A percentile compares a stretch with the other conserved stretches of the same genome.
Evolutionary conservation across 169 alveolate genomes (phyloP).

Genomic region (Plasmodium inui): DNA sequence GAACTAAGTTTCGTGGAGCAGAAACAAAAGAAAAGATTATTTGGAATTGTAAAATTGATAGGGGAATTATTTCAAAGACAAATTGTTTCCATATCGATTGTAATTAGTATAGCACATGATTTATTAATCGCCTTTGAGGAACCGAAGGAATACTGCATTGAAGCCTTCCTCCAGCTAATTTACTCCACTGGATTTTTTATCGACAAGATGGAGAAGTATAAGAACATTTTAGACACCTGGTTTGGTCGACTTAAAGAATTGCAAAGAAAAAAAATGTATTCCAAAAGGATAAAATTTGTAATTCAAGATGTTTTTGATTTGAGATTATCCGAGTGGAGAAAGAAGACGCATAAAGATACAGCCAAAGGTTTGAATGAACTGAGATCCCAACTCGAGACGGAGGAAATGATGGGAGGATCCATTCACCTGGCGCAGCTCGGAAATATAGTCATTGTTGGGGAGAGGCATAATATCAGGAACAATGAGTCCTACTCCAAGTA

Average conservation of each 20-base stretch:
- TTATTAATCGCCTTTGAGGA: constrained; percentile 88
- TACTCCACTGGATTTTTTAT: constrained; percentile 91
- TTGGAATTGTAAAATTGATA: constrained; percentile 92
- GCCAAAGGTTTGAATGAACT: constrained; percentile 92
- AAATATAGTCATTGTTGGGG: constrained; percentile 91
- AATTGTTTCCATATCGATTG: constrained; percentile 89
- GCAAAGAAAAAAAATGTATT: constrained; percentile 84
- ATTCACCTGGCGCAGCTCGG: constrained; percentile 93
- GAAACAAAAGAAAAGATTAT: constrained; percentile 86
- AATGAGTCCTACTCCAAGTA: constrained; percentile 86
- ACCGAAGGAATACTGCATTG: constrained; percentile 93
- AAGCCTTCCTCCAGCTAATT: constrained; percentile 90
- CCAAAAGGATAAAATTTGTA: constrained; percentile 91
- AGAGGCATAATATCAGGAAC: constrained; percentile 88
- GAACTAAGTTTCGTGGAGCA: constrained; percentile 78
- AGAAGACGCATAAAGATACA: constrained; percentile 90
- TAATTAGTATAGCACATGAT: constrained; percentile 91
- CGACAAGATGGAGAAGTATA: constrained; percentile 88
- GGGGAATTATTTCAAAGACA: constrained; percentile 92
- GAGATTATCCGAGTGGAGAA: constrained; percentile 92
- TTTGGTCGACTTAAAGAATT: constrained; percentile 92
- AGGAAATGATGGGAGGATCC: constrained; percentile 92
- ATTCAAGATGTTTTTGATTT: constrained; percentile 92
- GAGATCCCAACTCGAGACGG: constrained; percentile 90
- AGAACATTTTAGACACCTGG: constrained; percentile 92